Evolutionary conservation across 2,329 filamentous ascomycete genomes (phyloP).

Genomic region (Raffaelea deltoideospora): DNA sequence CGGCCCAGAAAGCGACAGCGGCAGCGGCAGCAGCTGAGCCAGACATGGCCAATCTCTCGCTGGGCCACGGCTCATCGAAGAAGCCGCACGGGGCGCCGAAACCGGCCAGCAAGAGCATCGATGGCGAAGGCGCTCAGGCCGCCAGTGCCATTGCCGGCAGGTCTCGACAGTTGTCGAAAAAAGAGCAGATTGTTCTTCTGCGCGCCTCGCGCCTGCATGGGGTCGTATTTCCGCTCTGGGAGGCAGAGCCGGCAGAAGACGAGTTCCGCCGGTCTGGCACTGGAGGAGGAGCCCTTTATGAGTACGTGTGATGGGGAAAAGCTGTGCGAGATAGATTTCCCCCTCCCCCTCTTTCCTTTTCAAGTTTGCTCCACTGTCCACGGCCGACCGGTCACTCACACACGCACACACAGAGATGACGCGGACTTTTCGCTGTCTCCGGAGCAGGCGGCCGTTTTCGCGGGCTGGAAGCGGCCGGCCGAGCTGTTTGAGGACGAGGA

Average conservation of each 20-base stretch:
- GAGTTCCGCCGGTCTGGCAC: conserved; percentile 44
- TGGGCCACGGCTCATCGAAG: too few species aligned
- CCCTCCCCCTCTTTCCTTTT: too few species aligned
- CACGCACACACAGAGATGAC: conserved; percentile 40
- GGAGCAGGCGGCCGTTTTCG: conserved; percentile 61
- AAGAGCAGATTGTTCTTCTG: conserved; percentile 62
- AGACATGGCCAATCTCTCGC: too few species aligned
- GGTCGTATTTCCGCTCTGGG: conserved; percentile 76
- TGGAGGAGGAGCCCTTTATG: conserved; percentile 37
- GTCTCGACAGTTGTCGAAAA: conserved; percentile 44
- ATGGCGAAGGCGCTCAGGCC: too few species aligned
- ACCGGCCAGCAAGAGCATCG: too few species aligned
- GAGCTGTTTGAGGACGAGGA: conserved; percentile 41
- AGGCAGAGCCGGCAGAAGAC: conserved; percentile 37
- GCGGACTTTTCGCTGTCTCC: conserved; percentile 57
- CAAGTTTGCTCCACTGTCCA: too few species aligned
- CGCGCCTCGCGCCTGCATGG: conserved; percentile 70
- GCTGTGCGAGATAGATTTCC: too few species aligned
- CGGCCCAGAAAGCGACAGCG: background rate
- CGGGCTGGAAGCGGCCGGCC: conserved; percentile 64
- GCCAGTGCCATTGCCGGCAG: too few species aligned
- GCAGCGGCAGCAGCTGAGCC: conserved; percentile 8
- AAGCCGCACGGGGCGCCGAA: too few species aligned
- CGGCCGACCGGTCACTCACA: background rate
- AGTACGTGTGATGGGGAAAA: too few species aligned